A percentile compares a stretch with the other conserved stretches of the same genome.
phyloP scores from a whole-genome alignment of 1,284 basidiomycete genomes.

The Bondarzewia mesenterica region DNA sequence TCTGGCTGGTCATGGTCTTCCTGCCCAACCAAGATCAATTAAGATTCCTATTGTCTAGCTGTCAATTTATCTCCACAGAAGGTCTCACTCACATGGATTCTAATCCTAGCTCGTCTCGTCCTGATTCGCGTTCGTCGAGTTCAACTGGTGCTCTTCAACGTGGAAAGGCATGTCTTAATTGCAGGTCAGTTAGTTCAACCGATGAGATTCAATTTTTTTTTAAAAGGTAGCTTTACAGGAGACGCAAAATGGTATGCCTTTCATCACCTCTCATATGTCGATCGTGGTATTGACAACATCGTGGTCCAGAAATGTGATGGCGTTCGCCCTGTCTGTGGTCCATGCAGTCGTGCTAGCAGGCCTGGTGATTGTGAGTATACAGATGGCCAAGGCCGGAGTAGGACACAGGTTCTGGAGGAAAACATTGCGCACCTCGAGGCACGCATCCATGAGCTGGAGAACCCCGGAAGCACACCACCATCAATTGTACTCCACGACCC shows the following conservation, averaged over 20 bases:
- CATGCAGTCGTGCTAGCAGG: slow-evolving; percentile 26
- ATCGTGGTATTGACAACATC: background rate
- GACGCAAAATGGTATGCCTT: slow-evolving; percentile 29
- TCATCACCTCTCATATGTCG: background rate
- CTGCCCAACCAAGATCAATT: no score
- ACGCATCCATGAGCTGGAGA: slow-evolving; percentile 30
- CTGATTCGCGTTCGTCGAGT: background rate
- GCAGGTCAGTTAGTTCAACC: slow-evolving; percentile 13
- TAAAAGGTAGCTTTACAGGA: slow-evolving; percentile 16
- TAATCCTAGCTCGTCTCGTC: background rate
- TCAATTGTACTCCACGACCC: slow-evolving; percentile 25
- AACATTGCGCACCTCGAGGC: slow-evolving; percentile 26
- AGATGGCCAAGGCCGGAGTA: slow-evolving; percentile 24
- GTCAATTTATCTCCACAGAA: no score
- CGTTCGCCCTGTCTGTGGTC: slow-evolving; percentile 26
- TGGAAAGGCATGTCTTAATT: slow-evolving; percentile 19
- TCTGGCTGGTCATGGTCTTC: no score
- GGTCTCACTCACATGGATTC: no score
- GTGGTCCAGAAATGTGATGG: slow-evolving; percentile 32
- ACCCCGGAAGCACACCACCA: slow-evolving; percentile 17
- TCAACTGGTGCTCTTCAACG: slow-evolving; percentile 16
- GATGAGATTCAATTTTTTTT: background rate
- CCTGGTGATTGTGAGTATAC: slow-evolving; percentile 35
- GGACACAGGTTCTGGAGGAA: slow-evolving; percentile 29
- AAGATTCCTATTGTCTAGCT: no score